phyloP scores from a whole-genome alignment of 208 protist genomes.

The Trichomonas vaginalis region DNA sequence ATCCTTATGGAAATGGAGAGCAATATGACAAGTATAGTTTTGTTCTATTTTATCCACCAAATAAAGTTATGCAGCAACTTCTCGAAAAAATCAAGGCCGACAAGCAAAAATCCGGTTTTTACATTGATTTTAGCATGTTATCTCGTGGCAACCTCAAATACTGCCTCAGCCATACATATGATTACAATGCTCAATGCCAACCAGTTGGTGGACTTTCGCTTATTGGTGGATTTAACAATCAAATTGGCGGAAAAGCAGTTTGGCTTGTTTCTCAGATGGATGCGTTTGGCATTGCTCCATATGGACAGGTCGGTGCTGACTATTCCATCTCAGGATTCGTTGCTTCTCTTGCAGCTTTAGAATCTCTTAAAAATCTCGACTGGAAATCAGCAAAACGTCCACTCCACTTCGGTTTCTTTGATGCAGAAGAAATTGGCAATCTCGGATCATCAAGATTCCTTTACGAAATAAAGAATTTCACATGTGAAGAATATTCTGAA shows the following conservation, averaged over 20 bases:
- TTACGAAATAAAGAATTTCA: background rate
- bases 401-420: background rate
- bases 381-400: background rate
- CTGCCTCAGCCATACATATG: background rate
- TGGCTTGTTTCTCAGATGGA: background rate
- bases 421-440: background rate
- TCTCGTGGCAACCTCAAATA: background rate
- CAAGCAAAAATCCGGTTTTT: background rate
- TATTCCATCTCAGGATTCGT: slow-evolving; percentile 13
- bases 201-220: background rate
- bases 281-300: background rate
- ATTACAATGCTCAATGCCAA: background rate
- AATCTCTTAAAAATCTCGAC: background rate
- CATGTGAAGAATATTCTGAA: background rate
- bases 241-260: background rate
- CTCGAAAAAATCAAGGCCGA: background rate
- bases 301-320: background rate
- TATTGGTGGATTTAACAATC: background rate
- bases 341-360: background rate
- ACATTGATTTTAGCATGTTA: background rate
- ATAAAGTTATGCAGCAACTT: background rate
- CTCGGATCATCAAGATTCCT: background rate
- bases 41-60: background rate
- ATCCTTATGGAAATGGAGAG: background rate
- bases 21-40: background rate